phyloP scores from a whole-genome alignment of 352 stramenopile genomes.

The Elongisporangium anandrum region DNA sequence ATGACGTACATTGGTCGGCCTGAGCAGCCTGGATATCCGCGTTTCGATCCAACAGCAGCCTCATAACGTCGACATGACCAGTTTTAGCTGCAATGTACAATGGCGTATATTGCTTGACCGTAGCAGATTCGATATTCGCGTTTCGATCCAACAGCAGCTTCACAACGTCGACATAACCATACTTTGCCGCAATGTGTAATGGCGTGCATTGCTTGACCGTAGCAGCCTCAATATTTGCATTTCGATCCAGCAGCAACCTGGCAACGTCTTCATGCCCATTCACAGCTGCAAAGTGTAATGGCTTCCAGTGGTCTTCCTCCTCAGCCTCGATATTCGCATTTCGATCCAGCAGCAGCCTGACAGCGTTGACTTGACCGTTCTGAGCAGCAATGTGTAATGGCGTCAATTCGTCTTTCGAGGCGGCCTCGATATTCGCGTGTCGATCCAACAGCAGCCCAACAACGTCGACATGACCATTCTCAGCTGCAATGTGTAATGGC shows the following conservation, averaged over 20 bases:
- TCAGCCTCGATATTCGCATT: background rate
- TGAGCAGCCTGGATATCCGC: background rate
- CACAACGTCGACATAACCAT: background rate
- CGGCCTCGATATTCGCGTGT: background rate
- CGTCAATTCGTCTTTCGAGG: background rate
- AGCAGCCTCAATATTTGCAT: background rate
- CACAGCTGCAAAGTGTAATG: background rate
- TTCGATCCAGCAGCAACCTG: background rate
- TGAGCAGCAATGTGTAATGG: background rate
- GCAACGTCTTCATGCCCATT: background rate
- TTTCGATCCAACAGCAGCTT: background rate
- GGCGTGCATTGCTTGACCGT: background rate
- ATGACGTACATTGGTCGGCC: background rate
- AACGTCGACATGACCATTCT: background rate
- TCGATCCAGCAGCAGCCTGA: background rate
- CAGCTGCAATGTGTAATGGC: background rate
- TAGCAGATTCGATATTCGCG: background rate
- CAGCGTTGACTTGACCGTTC: background rate
- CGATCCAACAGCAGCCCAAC: background rate
- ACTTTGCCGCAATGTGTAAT: background rate
- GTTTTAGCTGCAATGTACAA: background rate
- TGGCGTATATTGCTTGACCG: background rate
- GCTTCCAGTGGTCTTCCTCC: background rate
- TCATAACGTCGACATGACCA: background rate
- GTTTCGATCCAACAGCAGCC: background rate